Percentiles rank a stretch among this genome's conserved stretches.
These are phyloP conservation scores for Kernera saxatilis DNA, from an alignment of 345 rosid genomes.

Conservation along the genomic window DNA sequence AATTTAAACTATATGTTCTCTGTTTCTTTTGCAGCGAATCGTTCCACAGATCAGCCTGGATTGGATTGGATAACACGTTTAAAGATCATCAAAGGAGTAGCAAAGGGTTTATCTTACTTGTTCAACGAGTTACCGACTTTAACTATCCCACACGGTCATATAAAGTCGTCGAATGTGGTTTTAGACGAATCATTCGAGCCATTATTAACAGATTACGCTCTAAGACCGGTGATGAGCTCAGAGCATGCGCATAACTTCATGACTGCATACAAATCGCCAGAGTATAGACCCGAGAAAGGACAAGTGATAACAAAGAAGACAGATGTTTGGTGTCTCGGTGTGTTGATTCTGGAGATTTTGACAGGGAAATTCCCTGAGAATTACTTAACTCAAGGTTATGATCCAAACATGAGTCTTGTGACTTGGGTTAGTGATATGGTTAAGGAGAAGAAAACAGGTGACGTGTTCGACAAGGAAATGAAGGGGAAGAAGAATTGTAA, in stretches of 20 bases:
- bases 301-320: slow-evolving; percentile 46
- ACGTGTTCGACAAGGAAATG: slow-evolving; percentile 73
- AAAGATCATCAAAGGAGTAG: slow-evolving; percentile 56
- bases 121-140: slow-evolving; percentile 47
- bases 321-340: slow-evolving; percentile 68
- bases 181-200: slow-evolving; percentile 48
- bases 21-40: slow-evolving; percentile 42
- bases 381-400: slow-evolving; percentile 40
- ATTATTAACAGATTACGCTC: slow-evolving; percentile 53
- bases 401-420: slow-evolving; percentile 40
- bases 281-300: slow-evolving; percentile 29
- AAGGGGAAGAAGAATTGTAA: slow-evolving; percentile 44
- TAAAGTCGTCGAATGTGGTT: slow-evolving; percentile 71
- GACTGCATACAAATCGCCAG: slow-evolving; percentile 75
- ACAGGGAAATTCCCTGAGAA: slow-evolving; percentile 70
- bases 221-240: slow-evolving; percentile 52
- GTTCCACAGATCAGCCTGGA: slow-evolving; percentile 30
- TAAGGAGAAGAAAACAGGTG: slow-evolving; percentile 42
- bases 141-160: slow-evolving; percentile 65
- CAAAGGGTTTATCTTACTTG: slow-evolving; percentile 52
- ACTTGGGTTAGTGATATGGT: slow-evolving; percentile 66
- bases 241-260: slow-evolving; percentile 55
- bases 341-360: slow-evolving; percentile 52
- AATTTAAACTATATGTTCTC: background rate
- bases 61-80: slow-evolving; percentile 57